Conservation (phyloP, 2,329 filamentous ascomycete species). For the Ophiostoma populinum region DNA sequence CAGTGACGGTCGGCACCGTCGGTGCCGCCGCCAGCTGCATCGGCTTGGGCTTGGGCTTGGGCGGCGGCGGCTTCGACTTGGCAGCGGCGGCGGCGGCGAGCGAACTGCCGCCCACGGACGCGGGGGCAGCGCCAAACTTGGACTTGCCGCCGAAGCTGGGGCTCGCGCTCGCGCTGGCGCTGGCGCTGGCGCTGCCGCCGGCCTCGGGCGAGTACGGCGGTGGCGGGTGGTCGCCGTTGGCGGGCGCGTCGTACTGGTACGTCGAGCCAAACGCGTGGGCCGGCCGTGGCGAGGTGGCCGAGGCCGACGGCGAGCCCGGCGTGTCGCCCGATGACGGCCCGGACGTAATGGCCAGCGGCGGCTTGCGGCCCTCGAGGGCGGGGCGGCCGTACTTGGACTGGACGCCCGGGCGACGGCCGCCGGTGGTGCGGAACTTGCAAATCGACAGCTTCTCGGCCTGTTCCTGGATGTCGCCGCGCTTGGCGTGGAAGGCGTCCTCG, state of each 20-base stretch:
- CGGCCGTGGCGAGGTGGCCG: not conserved
- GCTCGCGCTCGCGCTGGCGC: not conserved
- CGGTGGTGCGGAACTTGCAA: slow-evolving; percentile 80
- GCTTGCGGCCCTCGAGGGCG: slow-evolving; percentile 28
- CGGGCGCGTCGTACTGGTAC: slow-evolving; percentile 10
- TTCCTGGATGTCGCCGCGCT: slow-evolving; percentile 77
- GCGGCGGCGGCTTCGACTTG: slow-evolving; percentile 53
- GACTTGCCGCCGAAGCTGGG: not conserved
- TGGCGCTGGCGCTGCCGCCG: slow-evolving; percentile 18
- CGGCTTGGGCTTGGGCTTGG: slow-evolving; percentile 58
- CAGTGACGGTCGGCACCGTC: slow-evolving; percentile 62
- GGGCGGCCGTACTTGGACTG: slow-evolving; percentile 32
- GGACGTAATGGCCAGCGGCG: slow-evolving; percentile 31
- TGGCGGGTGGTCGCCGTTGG: slow-evolving; percentile 35
- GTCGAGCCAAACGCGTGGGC: not conserved
- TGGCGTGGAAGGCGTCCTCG: slow-evolving; percentile 76
- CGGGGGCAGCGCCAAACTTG: slow-evolving; percentile 2
- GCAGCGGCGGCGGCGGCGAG: slow-evolving; percentile 32
- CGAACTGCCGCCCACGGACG: not conserved
- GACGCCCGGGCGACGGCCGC: slow-evolving; percentile 44
- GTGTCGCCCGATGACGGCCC: slow-evolving; percentile 19
- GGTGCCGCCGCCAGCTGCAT: slow-evolving; percentile 49
- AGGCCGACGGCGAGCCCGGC: not conserved
- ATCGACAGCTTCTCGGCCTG: slow-evolving; percentile 71
- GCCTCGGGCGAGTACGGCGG: slow-evolving; percentile 49